Conservation (phyloP, 805 yeast genomes). For the Maudiozyma saulgeensis region DNA sequence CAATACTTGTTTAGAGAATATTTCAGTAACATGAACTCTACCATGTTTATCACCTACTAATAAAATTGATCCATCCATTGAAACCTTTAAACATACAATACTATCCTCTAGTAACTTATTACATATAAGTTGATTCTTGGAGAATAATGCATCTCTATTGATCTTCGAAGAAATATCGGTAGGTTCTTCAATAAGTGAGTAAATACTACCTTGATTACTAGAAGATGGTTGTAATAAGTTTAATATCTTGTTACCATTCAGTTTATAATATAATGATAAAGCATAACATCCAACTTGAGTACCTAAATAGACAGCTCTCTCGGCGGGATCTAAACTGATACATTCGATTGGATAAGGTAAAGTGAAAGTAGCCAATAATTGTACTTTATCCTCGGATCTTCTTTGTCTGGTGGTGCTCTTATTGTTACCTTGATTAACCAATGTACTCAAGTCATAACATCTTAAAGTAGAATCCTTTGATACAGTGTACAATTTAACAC, state of each 20-base stretch:
- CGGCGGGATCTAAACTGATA: conserved; percentile 67
- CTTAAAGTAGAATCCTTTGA: conserved; percentile 71
- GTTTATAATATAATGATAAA: conserved; percentile 24
- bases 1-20: conserved; percentile 56
- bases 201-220: conserved; percentile 29
- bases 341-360: conserved; percentile 47
- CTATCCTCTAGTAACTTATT: conserved; percentile 18
- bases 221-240: conserved; percentile 40
- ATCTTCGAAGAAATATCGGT: conserved; percentile 5
- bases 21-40: conserved; percentile 55
- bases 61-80: conserved; percentile 66
- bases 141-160: conserved; percentile 12
- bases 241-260: conserved; percentile 33
- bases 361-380: conserved; percentile 62
- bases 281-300: conserved; percentile 42
- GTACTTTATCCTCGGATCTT: conserved; percentile 7
- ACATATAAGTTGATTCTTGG: conserved; percentile 22
- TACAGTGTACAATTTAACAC: conserved; percentile 54
- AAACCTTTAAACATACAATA: conserved; percentile 47
- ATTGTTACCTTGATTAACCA: background rate
- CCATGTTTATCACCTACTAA: conserved; percentile 73
- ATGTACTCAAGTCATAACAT: conserved; percentile 44
- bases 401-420: conserved; percentile 2
- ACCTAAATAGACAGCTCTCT: conserved; percentile 66
- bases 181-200: conserved; percentile 39